Percentiles rank a stretch among this genome's conserved stretches.
These are phyloP conservation scores for Rubia peregrina DNA, from an alignment of 305 asterid genomes.

Conservation along the genomic window DNA sequence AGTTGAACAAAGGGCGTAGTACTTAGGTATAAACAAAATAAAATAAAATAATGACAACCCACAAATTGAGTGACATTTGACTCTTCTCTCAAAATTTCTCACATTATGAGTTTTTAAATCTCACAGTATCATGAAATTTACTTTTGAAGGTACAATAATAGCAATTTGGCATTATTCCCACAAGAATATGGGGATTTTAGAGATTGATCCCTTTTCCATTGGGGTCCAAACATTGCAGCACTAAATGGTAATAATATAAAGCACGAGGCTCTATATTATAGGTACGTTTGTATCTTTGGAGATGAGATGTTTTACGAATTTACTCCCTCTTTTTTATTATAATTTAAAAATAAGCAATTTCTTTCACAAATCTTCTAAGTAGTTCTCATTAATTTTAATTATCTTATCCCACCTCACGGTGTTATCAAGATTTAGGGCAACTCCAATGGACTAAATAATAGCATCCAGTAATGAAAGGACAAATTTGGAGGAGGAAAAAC, in stretches of 20 bases:
- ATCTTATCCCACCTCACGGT: not conserved
- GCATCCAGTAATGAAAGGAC: too few relatives aligned
- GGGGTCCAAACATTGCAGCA: slow-evolving; percentile 1
- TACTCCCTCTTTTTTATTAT: too few relatives aligned
- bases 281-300: not conserved
- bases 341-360: not conserved
- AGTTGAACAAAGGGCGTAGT: too few relatives aligned
- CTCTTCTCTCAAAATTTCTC: not conserved
- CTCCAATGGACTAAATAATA: too few relatives aligned
- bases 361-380: not conserved
- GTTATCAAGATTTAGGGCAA: not conserved
- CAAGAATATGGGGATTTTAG: not conserved
- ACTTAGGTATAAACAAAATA: too few relatives aligned
- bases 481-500: too few relatives aligned
- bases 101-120: not conserved
- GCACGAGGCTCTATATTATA: not conserved
- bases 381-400: not conserved
- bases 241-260: not conserved
- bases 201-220: not conserved
- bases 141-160: not conserved
- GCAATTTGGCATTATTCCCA: not conserved
- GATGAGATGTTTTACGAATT: not conserved
- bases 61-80: not conserved
- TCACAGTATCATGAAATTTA: not conserved
- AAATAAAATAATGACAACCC: not conserved